Evolutionary conservation across 2,329 filamentous ascomycete species (phyloP).

Genomic region (Coleophoma cylindrospora): DNA sequence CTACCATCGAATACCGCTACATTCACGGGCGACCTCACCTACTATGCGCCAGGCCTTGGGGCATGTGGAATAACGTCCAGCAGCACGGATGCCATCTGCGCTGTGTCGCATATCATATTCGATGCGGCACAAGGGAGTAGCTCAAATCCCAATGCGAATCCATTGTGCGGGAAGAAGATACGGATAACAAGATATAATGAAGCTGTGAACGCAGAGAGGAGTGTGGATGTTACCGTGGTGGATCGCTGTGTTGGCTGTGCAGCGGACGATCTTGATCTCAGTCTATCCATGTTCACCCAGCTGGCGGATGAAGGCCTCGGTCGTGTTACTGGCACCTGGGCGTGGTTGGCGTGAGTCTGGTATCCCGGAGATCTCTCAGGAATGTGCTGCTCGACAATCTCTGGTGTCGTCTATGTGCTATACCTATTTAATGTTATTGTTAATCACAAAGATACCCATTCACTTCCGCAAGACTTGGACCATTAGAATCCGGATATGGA

Average conservation of each 20-base stretch:
- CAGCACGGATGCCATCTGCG: conserved; percentile 54
- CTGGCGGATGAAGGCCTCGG: conserved; percentile 39
- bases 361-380: too few species aligned
- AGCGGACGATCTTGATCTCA: conserved; percentile 37
- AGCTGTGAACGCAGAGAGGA: conserved; percentile 43
- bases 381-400: too few species aligned
- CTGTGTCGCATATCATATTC: conserved; percentile 63
- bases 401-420: too few species aligned
- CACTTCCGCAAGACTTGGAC: too few species aligned
- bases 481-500: too few species aligned
- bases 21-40: conserved; percentile 63
- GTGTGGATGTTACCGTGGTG: conserved; percentile 58
- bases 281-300: conserved; percentile 33
- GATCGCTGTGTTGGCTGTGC: conserved; percentile 50
- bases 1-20: conserved; percentile 45
- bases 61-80: conserved; percentile 59
- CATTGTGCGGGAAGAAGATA: conserved; percentile 64
- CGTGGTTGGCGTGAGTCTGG: conserved; percentile 23
- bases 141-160: conserved; percentile 57
- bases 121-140: conserved; percentile 46
- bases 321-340: conserved; percentile 32
- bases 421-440: too few species aligned
- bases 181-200: conserved; percentile 47
- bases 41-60: conserved; percentile 61
- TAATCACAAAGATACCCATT: too few species aligned